Percentiles rank a stretch among this genome's conserved stretches.
Conservation (phyloP, 2,329 filamentous ascomycete species). For the Alternaria angustiovoidea region DNA sequence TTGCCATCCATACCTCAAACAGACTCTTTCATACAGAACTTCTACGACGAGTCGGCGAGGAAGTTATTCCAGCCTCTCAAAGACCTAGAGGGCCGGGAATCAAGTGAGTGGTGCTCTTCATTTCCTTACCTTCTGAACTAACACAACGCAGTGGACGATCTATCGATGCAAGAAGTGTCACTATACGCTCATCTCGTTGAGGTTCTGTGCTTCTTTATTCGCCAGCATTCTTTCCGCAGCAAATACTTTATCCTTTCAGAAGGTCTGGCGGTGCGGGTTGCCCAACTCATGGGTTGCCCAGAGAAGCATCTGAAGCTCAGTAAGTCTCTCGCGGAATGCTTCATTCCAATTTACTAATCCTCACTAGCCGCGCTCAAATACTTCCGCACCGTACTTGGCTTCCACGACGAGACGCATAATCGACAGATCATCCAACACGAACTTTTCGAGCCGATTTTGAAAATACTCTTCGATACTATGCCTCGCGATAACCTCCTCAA, state of each 20-base stretch:
- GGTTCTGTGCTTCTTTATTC: conserved; percentile 91
- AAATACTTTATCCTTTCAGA: conserved; percentile 88
- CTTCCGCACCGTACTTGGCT: conserved; percentile 83
- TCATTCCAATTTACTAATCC: conserved; percentile 17
- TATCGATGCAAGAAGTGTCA: conserved; percentile 85
- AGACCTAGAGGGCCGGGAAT: conserved; percentile 73
- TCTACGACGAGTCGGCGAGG: conserved; percentile 87
- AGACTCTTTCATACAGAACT: conserved; percentile 83
- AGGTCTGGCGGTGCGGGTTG: conserved; percentile 78
- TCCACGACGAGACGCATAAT: conserved; percentile 92
- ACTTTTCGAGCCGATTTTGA: conserved; percentile 82
- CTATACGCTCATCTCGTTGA: conserved; percentile 91
- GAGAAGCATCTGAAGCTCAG: conserved; percentile 94
- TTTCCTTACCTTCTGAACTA: conserved; percentile 18
- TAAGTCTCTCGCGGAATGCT: conserved; percentile 54
- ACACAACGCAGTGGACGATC: conserved; percentile 67
- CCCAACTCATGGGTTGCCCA: conserved; percentile 79
- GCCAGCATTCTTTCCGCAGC: conserved; percentile 84
- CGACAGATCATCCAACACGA: conserved; percentile 82
- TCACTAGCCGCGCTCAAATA: conserved; percentile 83
- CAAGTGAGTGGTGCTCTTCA: conserved; percentile 52
- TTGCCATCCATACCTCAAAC: conserved; percentile 70
- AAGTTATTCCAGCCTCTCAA: conserved; percentile 88
- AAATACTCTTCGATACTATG: conserved; percentile 84
- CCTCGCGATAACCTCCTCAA: conserved; percentile 92